These are phyloP conservation scores for Durio zibethinus DNA, from an alignment of 345 rosid species.

Conservation along the genomic window DNA sequence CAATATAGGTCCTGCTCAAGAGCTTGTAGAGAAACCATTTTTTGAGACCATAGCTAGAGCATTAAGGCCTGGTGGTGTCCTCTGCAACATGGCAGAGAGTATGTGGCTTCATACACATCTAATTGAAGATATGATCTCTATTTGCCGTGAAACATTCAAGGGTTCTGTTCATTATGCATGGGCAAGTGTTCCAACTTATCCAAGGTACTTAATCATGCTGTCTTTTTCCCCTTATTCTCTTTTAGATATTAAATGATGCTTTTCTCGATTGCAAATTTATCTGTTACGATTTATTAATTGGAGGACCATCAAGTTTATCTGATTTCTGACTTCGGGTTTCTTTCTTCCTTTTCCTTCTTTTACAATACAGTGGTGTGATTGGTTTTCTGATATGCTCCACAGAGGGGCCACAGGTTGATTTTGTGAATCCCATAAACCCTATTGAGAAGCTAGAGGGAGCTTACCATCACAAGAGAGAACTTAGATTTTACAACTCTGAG, in stretches of 20 bases:
- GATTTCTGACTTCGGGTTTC: not conserved
- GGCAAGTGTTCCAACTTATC: slow-evolving; percentile 96
- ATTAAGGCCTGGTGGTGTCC: slow-evolving; percentile 88
- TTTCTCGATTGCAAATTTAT: not conserved
- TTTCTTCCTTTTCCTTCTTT: not conserved
- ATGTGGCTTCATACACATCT: slow-evolving; percentile 99
- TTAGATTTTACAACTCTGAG: slow-evolving; percentile 82
- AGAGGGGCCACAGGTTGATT: slow-evolving; percentile 76
- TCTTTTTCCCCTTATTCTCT: not conserved
- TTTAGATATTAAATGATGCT: not conserved
- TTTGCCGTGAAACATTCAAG: slow-evolving; percentile 72
- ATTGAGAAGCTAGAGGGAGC: slow-evolving; percentile 84
- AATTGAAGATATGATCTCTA: slow-evolving; percentile 72
- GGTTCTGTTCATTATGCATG: slow-evolving; percentile 90
- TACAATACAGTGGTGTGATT: slow-evolving; percentile 72
- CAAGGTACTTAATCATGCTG: slow-evolving; percentile 47
- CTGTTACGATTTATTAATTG: not conserved
- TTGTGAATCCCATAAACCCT: slow-evolving; percentile 79
- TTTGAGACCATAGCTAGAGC: slow-evolving; percentile 74
- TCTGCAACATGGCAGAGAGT: slow-evolving; percentile 97
- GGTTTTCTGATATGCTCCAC: slow-evolving; percentile 85
- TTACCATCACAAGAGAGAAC: slow-evolving; percentile 51
- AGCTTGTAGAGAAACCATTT: slow-evolving; percentile 94
- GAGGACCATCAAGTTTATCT: not conserved
- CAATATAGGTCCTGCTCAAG: slow-evolving; percentile 82